Evolutionary conservation across 768 basidiomycete species (phyloP), one percentile per base, ranked within the genome.

Genomic region (Pholiota molesta): DNA sequence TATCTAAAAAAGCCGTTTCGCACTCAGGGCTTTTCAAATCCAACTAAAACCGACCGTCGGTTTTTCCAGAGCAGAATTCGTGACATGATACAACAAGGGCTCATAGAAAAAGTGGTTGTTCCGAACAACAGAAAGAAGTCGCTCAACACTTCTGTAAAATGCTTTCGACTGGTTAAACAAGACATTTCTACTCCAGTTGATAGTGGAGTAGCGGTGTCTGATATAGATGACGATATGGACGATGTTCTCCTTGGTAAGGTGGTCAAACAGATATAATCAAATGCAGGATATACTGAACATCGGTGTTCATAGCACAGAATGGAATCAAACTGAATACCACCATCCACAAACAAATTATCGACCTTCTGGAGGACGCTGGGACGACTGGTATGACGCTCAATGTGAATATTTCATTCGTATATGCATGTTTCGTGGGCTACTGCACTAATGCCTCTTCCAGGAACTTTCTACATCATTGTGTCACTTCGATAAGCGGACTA

Each of bases 341-440:
- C 2, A 81, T 95, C 52, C 91, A 95, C 66, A 85, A 86, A 60
- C 94, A 95, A 72, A 86, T 95, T 9, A 77, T 90, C n/a, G 82
- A 91, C 63, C 73, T 92, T 29, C 73, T 95, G 19, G 84, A 90
- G 65, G 84, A 86, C 49, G 81, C 91, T 9, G 91, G 88, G 3
- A 80, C 81, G 0, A 77, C 75, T 44, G 92, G 92, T 35, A 82
- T 91, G 80, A 94, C 90, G 28, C 75, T 93, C 47, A 88, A 84
- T 72, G 91, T 93, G 71, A 66, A 74, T 62, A 23, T 55, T 57
- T 53, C 57, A 9, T 61, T 7, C 26, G 19, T 19, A 19, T 52
- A 13, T 21, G 26, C 31, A 5, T 47, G 44, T 45, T 7, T 17
- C 21, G 21, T 45, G 55, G 29, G 54, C 40, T 59, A 10, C 47